Evolutionary conservation across 1,284 basidiomycete genomes (phyloP).

Genomic region (Afroboletus lepidellus): DNA sequence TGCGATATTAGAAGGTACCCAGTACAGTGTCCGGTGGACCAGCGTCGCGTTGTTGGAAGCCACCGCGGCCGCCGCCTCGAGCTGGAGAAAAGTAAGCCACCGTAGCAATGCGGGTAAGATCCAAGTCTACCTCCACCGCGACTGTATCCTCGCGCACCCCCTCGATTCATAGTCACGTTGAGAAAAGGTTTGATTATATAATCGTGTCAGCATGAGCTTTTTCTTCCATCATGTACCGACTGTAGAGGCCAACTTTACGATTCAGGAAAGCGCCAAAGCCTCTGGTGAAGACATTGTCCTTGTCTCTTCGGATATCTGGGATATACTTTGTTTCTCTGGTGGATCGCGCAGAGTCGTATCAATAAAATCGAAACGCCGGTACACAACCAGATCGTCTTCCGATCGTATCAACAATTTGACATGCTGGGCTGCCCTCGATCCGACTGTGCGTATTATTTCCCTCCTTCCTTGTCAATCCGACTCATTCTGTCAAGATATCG

Average conservation of each 20-base stretch:
- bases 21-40: slow-evolving; percentile 86
- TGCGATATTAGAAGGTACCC: slow-evolving; percentile 44
- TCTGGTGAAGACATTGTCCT: slow-evolving; percentile 22
- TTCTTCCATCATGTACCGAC: slow-evolving; percentile 30
- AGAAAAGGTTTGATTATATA: slow-evolving; percentile 13
- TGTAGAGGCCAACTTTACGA: slow-evolving; percentile 25
- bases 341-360: slow-evolving; percentile 17
- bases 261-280: slow-evolving; percentile 4
- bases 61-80: slow-evolving; percentile 61
- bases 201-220: slow-evolving; percentile 28
- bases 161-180: slow-evolving; percentile 45
- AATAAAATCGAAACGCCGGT: slow-evolving; percentile 28
- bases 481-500: slow-evolving; percentile 21
- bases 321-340: slow-evolving; percentile 22
- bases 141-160: slow-evolving; percentile 43
- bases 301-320: slow-evolving; percentile 36
- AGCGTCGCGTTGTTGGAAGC: slow-evolving; percentile 68
- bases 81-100: slow-evolving; percentile 27
- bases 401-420: slow-evolving; percentile 11
- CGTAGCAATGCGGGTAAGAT: not conserved
- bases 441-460: slow-evolving; percentile 20
- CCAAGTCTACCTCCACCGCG: slow-evolving; percentile 41
- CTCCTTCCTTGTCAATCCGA: slow-evolving; percentile 3
- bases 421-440: slow-evolving; percentile 31
- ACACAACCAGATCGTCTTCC: slow-evolving; percentile 5